phyloP scores from a whole-genome alignment of 768 basidiomycete species.

The Amyloporia xantha region DNA sequence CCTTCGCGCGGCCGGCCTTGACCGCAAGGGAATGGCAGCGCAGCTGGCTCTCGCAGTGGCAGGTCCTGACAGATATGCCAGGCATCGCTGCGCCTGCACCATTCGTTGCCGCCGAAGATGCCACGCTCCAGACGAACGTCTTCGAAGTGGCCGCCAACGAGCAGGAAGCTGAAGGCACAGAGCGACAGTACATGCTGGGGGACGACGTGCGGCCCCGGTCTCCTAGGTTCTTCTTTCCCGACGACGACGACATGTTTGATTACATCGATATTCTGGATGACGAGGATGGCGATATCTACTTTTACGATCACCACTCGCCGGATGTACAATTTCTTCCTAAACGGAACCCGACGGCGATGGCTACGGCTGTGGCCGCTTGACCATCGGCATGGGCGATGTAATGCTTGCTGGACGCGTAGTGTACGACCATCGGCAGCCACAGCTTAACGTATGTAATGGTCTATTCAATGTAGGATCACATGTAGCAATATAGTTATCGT shows the following conservation, averaged over 20 bases:
- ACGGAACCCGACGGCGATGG: neutral
- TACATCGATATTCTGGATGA: neutral
- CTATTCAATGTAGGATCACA: too few species aligned
- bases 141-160: neutral
- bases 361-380: too few species aligned
- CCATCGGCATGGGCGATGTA: too few species aligned
- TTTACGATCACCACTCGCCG: neutral
- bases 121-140: slow-evolving; percentile 1
- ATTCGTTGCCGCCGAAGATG: slow-evolving; percentile 4
- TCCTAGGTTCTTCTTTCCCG: slow-evolving; percentile 11
- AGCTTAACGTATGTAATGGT: too few species aligned
- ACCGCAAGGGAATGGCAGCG: slow-evolving; percentile 6
- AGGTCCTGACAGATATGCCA: slow-evolving; percentile 3
- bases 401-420: too few species aligned
- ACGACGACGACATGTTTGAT: slow-evolving; percentile 5
- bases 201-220: neutral
- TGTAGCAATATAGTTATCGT: too few species aligned
- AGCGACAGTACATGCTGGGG: neutral
- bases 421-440: too few species aligned
- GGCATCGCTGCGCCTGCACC: neutral
- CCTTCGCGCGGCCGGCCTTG: neutral
- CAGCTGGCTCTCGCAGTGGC: slow-evolving; percentile 9
- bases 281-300: slow-evolving; percentile 1
- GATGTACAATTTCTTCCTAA: neutral
- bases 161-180: neutral